A percentile compares a stretch with the other conserved stretches of the same genome.
Conservation (phyloP, 306 rosid species). For the Dalbergia cultrata region DNA sequence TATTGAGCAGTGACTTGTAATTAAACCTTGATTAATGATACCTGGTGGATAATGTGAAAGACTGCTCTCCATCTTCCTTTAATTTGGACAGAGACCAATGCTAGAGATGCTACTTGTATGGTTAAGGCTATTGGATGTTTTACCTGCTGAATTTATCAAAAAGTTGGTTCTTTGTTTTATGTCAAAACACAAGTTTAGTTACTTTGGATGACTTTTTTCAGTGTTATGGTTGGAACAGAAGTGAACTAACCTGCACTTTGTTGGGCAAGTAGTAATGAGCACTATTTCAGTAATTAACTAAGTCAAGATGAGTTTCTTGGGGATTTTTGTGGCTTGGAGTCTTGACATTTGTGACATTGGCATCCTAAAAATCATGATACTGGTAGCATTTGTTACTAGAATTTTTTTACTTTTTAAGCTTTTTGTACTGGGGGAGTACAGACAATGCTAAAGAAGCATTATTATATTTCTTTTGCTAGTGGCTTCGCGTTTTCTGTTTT, state of each 20-base stretch:
- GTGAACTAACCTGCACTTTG: conserved; percentile 49
- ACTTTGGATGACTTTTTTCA: conserved; percentile 46
- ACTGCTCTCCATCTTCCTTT: conserved; percentile 59
- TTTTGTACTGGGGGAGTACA: conserved; percentile 32
- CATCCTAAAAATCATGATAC: conserved; percentile 37
- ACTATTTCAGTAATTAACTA: conserved; percentile 46
- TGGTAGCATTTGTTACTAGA: conserved; percentile 43
- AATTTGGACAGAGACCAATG: conserved; percentile 56
- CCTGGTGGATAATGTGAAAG: conserved; percentile 61
- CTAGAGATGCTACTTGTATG: conserved; percentile 55
- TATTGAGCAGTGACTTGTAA: conserved; percentile 63
- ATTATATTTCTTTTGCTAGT: conserved; percentile 2
- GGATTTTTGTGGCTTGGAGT: conserved; percentile 33
- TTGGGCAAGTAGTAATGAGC: conserved; percentile 45
- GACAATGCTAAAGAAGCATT: conserved; percentile 49
- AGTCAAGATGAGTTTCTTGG: conserved; percentile 47
- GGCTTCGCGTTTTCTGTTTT: conserved; percentile 31
- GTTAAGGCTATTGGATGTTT: conserved; percentile 60
- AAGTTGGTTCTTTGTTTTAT: conserved; percentile 60
- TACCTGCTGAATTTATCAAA: conserved; percentile 50
- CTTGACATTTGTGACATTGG: conserved; percentile 21
- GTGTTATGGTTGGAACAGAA: conserved; percentile 48
- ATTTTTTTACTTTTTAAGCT: conserved; percentile 13
- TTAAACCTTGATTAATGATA: conserved; percentile 57
- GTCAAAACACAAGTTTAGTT: conserved; percentile 48